Conservation (phyloP, 2,329 filamentous ascomycete genomes). For the Stenocarpella maydis region DNA sequence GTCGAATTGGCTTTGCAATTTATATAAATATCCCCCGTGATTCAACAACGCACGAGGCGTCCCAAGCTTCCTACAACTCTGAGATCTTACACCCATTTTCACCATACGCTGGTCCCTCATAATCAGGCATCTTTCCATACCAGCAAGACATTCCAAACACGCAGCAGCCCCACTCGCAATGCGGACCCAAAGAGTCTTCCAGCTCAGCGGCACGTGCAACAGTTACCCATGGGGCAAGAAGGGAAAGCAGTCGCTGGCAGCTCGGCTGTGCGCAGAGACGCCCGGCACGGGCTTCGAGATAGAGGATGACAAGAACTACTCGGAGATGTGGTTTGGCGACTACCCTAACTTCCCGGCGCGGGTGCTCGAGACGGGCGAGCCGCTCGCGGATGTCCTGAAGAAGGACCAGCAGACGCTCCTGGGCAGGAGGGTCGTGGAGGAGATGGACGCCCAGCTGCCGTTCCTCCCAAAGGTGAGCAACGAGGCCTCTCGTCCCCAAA, state of each 20-base stretch:
- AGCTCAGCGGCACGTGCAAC: slow-evolving; percentile 58
- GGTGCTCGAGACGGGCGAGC: slow-evolving; percentile 67
- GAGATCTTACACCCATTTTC: slow-evolving; percentile 12
- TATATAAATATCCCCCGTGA: neutral
- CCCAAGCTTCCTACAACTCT: neutral
- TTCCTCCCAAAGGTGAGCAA: slow-evolving; percentile 72
- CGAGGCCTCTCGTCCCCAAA: accelerated
- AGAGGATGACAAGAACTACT: slow-evolving; percentile 69
- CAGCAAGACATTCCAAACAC: neutral
- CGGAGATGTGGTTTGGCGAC: slow-evolving; percentile 79
- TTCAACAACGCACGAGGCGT: neutral
- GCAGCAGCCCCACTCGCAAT: neutral
- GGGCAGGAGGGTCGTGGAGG: slow-evolving; percentile 66
- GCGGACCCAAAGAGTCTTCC: slow-evolving; percentile 47
- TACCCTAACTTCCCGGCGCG: slow-evolving; percentile 76
- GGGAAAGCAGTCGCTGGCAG: slow-evolving; percentile 71
- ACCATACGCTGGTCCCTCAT: neutral
- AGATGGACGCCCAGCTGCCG: slow-evolving; percentile 72
- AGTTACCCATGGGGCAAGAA: slow-evolving; percentile 77
- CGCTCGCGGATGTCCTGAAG: slow-evolving; percentile 71
- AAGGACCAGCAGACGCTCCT: slow-evolving; percentile 68
- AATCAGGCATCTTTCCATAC: neutral
- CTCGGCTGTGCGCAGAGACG: slow-evolving; percentile 70
- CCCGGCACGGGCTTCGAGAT: slow-evolving; percentile 70
- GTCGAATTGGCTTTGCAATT: neutral